These are phyloP conservation scores for Ustanciosporium gigantosporum DNA, from an alignment of 1,284 basidiomycete species.

Conservation along the genomic window DNA sequence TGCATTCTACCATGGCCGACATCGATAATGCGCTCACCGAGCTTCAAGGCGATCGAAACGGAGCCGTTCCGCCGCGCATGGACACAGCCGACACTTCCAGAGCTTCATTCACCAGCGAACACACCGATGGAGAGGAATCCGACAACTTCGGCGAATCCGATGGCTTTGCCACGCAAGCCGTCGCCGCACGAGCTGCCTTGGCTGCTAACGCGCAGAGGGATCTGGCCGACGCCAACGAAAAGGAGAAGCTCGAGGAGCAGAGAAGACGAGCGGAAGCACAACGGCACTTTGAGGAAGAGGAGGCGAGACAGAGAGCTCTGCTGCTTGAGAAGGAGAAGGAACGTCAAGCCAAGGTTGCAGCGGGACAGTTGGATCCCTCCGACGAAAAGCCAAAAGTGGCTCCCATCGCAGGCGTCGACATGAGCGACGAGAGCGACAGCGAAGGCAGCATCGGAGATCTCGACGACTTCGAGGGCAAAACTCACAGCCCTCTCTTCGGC, in stretches of 20 bases:
- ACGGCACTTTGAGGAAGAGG: slow-evolving; percentile 52
- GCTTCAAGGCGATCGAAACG: slow-evolving; percentile 34
- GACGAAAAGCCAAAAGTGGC: slow-evolving; percentile 38
- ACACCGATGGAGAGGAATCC: slow-evolving; percentile 41
- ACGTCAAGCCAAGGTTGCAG: slow-evolving; percentile 34
- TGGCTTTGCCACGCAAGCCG: slow-evolving; percentile 35
- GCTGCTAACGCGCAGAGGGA: slow-evolving; percentile 56
- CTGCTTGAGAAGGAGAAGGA: slow-evolving; percentile 45
- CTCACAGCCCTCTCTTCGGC: slow-evolving; percentile 53
- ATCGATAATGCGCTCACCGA: slow-evolving; percentile 58
- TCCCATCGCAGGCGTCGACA: slow-evolving; percentile 54
- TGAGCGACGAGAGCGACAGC: slow-evolving; percentile 58
- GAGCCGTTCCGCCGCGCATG: background rate
- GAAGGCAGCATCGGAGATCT: slow-evolving; percentile 39
- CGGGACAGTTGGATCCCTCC: slow-evolving; percentile 25
- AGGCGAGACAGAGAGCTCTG: slow-evolving; percentile 43
- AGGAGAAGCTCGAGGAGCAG: slow-evolving; percentile 41
- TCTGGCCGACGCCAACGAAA: slow-evolving; percentile 35
- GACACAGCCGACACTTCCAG: slow-evolving; percentile 22
- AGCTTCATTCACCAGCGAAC: slow-evolving; percentile 40
- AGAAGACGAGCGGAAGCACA: slow-evolving; percentile 41
- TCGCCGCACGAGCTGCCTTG: slow-evolving; percentile 54
- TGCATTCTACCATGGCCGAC: slow-evolving; percentile 59
- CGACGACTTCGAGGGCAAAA: slow-evolving; percentile 39
- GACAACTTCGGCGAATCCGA: slow-evolving; percentile 38